Conservation (phyloP, 768 basidiomycete species). For the Candolleomyces eurysporus region DNA sequence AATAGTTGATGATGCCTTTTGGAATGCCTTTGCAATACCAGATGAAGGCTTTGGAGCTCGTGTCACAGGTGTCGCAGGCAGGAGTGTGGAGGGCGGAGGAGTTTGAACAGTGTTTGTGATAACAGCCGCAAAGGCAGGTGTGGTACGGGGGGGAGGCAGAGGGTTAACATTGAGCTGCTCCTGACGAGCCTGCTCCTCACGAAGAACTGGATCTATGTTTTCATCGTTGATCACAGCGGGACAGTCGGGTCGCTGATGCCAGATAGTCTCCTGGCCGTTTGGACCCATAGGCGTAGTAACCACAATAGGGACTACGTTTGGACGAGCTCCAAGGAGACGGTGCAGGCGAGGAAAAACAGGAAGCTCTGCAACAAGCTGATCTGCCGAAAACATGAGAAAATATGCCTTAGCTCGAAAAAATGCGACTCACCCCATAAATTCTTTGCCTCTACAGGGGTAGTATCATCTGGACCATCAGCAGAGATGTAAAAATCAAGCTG, state of each 20-base stretch:
- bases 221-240: background rate
- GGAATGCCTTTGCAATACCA: too few relatives aligned
- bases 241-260: background rate
- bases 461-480: background rate
- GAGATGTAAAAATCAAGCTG: background rate
- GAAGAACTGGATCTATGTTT: background rate
- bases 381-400: background rate
- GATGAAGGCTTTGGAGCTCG: too few relatives aligned
- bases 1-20: too few relatives aligned
- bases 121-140: too few relatives aligned
- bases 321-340: background rate
- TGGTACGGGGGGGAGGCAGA: too few relatives aligned
- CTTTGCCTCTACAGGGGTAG: background rate
- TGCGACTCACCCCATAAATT: background rate
- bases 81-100: too few relatives aligned
- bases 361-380: background rate
- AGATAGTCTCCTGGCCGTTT: background rate
- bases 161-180: too few relatives aligned
- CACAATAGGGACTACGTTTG: background rate
- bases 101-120: too few relatives aligned
- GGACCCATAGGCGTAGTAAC: background rate
- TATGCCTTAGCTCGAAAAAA: background rate
- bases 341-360: background rate
- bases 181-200: too few relatives aligned
- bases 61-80: too few relatives aligned